A percentile compares a stretch with the other conserved stretches of the same genome.
These are phyloP conservation scores for Eremothecium cymbalariae DNA, from an alignment of 1,139 yeast species.

Conservation along the genomic window DNA sequence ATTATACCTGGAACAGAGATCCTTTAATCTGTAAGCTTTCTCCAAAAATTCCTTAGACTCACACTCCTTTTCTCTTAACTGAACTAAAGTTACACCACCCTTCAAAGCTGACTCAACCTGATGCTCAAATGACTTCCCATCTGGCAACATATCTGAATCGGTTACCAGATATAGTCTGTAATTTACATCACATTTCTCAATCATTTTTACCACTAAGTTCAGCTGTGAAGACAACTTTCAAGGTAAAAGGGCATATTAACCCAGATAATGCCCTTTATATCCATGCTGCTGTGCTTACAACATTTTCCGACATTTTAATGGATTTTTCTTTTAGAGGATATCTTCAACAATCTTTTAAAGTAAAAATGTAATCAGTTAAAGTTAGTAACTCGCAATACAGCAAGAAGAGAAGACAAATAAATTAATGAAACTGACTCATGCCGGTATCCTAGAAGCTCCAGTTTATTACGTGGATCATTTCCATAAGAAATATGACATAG, in stretches of 20 bases:
- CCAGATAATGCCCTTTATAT: too few relatives aligned
- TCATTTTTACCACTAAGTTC: constrained; percentile 5
- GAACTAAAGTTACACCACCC: constrained; percentile 75
- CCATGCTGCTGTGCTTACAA: too few relatives aligned
- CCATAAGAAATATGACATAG: constrained; percentile 22
- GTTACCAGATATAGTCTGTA: constrained; percentile 73
- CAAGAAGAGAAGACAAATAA: too few relatives aligned
- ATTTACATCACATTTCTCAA: constrained; percentile 36
- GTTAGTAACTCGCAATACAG: too few relatives aligned
- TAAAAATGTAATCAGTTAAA: too few relatives aligned
- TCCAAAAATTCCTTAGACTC: constrained; percentile 62
- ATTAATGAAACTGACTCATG: constrained; percentile 43
- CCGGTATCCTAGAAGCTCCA: constrained; percentile 42
- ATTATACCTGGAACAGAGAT: constrained; percentile 47
- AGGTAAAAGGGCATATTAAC: too few relatives aligned
- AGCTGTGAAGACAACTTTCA: too few relatives aligned
- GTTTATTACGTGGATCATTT: constrained; percentile 33
- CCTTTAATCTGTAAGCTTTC: constrained; percentile 54
- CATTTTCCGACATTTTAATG: too few relatives aligned
- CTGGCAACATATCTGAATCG: constrained; percentile 69
- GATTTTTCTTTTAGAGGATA: too few relatives aligned
- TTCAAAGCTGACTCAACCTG: constrained; percentile 57
- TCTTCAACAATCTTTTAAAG: too few relatives aligned
- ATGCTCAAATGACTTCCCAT: constrained; percentile 46
- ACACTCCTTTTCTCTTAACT: constrained; percentile 69